Evolutionary conservation across 2,329 filamentous ascomycete species (phyloP).

Genomic region (Uncinocarpus reesii): DNA sequence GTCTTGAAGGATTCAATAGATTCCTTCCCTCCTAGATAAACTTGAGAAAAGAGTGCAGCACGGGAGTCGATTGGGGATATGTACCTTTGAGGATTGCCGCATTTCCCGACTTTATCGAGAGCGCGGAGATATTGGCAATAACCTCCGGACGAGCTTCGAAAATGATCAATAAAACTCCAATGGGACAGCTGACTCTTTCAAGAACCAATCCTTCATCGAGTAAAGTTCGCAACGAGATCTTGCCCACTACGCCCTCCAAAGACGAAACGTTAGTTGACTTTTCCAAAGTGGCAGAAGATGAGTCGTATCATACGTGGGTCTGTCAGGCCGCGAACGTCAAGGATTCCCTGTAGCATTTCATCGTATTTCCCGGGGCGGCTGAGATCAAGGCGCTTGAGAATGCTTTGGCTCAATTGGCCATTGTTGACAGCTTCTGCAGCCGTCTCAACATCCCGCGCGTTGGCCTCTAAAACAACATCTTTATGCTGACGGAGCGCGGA

Average conservation of each 20-base stretch:
- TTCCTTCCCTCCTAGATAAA: slow-evolving; percentile 67
- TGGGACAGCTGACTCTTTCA: slow-evolving; percentile 83
- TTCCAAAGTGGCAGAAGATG: background rate
- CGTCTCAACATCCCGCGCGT: slow-evolving; percentile 66
- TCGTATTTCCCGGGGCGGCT: slow-evolving; percentile 84
- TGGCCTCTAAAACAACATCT: slow-evolving; percentile 72
- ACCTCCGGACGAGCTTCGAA: slow-evolving; percentile 97
- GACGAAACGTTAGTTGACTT: background rate
- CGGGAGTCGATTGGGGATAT: background rate
- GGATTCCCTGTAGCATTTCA: slow-evolving; percentile 91
- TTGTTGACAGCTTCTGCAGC: slow-evolving; percentile 63
- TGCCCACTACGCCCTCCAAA: slow-evolving; percentile 53
- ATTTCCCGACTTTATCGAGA: slow-evolving; percentile 95
- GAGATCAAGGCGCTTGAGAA: slow-evolving; percentile 81
- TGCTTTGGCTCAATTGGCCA: slow-evolving; percentile 66
- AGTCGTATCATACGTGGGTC: slow-evolving; percentile 58
- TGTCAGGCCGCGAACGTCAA: slow-evolving; percentile 71
- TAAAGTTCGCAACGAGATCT: slow-evolving; percentile 68
- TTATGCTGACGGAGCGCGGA: slow-evolving; percentile 59
- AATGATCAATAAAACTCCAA: slow-evolving; percentile 95
- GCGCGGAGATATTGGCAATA: slow-evolving; percentile 91
- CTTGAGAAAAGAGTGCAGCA: slow-evolving; percentile 4
- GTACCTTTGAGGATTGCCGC: slow-evolving; percentile 85
- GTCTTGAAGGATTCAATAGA: slow-evolving; percentile 89
- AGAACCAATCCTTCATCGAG: slow-evolving; percentile 78